Evolutionary conservation across 768 basidiomycete species (phyloP).

Genomic region (Lanmaoa rubissima): DNA sequence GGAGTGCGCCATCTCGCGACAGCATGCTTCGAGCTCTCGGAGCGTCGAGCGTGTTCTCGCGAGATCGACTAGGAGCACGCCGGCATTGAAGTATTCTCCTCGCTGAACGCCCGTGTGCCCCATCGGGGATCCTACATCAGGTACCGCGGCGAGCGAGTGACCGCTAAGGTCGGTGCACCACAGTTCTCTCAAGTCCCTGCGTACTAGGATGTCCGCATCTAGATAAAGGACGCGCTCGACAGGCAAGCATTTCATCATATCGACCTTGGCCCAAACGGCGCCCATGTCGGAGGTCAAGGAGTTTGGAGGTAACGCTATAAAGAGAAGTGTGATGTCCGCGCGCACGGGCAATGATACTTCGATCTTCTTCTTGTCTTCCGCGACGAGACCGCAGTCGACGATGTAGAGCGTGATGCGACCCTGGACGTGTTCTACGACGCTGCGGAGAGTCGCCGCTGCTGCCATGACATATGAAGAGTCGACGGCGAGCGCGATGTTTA

Average conservation of each 20-base stretch:
- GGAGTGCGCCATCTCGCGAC: conserved; percentile 27
- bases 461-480: conserved; percentile 47
- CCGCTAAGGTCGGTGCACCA: conserved; percentile 47
- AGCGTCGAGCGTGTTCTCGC: conserved; percentile 33
- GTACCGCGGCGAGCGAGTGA: conserved; percentile 41
- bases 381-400: conserved; percentile 44
- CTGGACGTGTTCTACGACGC: conserved; percentile 35
- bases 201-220: conserved; percentile 52
- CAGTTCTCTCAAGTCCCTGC: conserved; percentile 37
- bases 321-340: conserved; percentile 40
- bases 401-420: conserved; percentile 49
- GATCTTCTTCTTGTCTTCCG: conserved; percentile 36
- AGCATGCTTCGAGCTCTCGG: conserved; percentile 27
- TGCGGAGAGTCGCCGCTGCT: conserved; percentile 47
- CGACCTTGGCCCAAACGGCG: conserved; percentile 50
- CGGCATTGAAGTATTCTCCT: conserved; percentile 52
- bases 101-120: conserved; percentile 39
- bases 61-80: conserved; percentile 52
- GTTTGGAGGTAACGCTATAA: conserved; percentile 37
- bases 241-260: conserved; percentile 44
- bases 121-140: conserved; percentile 50
- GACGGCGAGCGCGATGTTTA: conserved; percentile 45
- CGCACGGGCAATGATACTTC: conserved; percentile 25
- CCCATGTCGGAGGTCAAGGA: conserved; percentile 31
- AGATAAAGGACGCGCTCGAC: conserved; percentile 51